phyloP scores from a whole-genome alignment of 192 early-diverging fungal genomes.

The Coemansia sp. region DNA sequence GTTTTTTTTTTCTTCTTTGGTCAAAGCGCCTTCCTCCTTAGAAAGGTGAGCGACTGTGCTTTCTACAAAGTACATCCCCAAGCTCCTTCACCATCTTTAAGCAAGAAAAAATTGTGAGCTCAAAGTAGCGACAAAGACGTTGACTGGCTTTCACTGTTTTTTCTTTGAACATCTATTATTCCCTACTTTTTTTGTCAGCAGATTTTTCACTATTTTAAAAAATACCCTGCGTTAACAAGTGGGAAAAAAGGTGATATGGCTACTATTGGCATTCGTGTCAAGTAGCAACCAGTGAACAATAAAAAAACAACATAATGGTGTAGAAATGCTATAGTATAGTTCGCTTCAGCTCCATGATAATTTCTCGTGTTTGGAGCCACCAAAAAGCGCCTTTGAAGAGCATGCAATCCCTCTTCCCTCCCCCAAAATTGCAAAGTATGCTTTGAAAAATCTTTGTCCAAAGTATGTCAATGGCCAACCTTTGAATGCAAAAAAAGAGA shows the following conservation, averaged over 20 bases:
- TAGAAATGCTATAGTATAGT: neutral
- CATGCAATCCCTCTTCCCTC: neutral
- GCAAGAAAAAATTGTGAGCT: neutral
- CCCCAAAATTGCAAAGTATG: neutral
- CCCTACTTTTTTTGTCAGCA: neutral
- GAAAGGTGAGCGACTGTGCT: neutral
- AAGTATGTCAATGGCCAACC: neutral
- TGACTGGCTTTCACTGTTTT: neutral
- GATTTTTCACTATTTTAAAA: neutral
- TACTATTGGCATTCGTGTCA: neutral
- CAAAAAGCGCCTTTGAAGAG: neutral
- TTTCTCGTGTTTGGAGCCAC: neutral
- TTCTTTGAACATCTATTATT: neutral
- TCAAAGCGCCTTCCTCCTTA: neutral
- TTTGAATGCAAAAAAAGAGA: neutral
- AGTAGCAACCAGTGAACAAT: neutral
- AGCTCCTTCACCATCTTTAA: too few relatives aligned
- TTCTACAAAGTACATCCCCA: neutral
- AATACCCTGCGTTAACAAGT: neutral
- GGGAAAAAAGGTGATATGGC: neutral
- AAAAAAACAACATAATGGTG: neutral
- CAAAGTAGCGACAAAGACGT: neutral
- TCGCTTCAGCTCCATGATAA: neutral
- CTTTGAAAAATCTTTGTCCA: neutral
- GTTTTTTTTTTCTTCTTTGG: neutral